Base-by-base conservation (phyloP, 768 basidiomycete genomes). In the Auriscalpium orientale region DNA sequence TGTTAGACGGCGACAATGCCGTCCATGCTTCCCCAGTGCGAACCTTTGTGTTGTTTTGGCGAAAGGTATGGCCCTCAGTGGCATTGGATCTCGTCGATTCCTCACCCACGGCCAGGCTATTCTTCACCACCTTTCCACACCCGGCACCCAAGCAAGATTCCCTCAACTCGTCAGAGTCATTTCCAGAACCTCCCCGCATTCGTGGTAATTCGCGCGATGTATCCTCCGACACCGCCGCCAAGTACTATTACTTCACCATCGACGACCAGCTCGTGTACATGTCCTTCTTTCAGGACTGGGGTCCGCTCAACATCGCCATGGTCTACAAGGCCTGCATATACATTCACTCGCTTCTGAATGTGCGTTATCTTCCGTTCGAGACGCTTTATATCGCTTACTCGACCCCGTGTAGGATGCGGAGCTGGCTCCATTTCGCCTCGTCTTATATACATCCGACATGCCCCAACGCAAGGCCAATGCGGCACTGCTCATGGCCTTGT, bases 231-330 rank as follows among this genome's bases (percentile, higher is more conserved):
- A 87, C 88, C 61, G 78, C 82, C 60, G 82, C 85, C 55, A 78
- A 79, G 53, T 91, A 90, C 70, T 90, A 91, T 73, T 95, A 87
- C 73, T 93, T 95, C 75, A 91, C 89, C 55, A 83, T 95, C 73
- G 93, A 97, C 71, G 87, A 94, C 76, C 88, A 92, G 62, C 79
- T 97, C 38, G 79, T 88, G 62, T 97, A 97, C 74, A 80, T 93
- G 61, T 91, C 89, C 35, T 97, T 97, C 79, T 95, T 89, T 69
- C 85, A 92, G 68, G 93, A 97, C 70, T 95, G 91, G 85, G 93
- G 93, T 13, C 93, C 93, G 34, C 76, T 94, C 53, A 93, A 93
- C 67, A 77, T 93, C 40, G 85, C 89, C n/a, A 90, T 89, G 89
- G 89, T 93, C 35, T 93, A 91, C 75, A 91, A 89, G 71, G 88